Base-by-base conservation (phyloP, 2,329 filamentous ascomycete species). In the Colletotrichum somersetense region DNA sequence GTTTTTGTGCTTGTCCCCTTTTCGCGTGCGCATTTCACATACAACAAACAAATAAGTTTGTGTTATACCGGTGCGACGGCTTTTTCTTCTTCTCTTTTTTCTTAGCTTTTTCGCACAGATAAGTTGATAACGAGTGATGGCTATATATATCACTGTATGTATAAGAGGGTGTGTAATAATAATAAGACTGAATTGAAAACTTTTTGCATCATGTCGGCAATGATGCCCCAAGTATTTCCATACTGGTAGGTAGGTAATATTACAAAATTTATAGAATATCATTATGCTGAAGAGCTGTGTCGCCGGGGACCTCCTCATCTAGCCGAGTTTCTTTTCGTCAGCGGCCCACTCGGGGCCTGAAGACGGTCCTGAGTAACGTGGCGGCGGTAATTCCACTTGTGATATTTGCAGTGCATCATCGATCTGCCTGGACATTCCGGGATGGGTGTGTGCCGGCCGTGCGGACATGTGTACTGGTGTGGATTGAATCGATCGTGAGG, bases 321-420 rank as follows among this genome's bases (percentile, higher is more conserved):
- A 64, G 38, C 62, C 70, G 8, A 65, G 46, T 61, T 70, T 70
- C 59, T 72, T 72, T 16, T 72, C 70, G 20, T 72, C 70, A 48
- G 66, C 58, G 38, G 44, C 66, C 70, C 70, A 72, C 48, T 65
- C 66, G 23, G 56, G 30, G 30, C 35, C 55, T 14, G 59, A 61
- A 23, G 59, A 53, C 10, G 69, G 70, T 11, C 66, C 70, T 14
- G 53, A 46, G 40, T 72, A 72, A 40, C 70, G 46, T 23, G 70
- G 70, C 55, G 70, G 70, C 55, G 70, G 70, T 52, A 72, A 23
- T 61, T 72, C 70, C 56, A 72, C 59, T 55, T n/a, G 66, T 14
- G 70, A 72, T 72, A 72, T 69, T 65, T 72, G 70, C 12, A 72
- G 55, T 30, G 70, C 70, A 8, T 72, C 70, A 3, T 72, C 70